Evolutionary conservation across 83 land plant species (phyloP), one percentile per base, ranked within the genome.

Genomic region (Thuja plicata): DNA sequence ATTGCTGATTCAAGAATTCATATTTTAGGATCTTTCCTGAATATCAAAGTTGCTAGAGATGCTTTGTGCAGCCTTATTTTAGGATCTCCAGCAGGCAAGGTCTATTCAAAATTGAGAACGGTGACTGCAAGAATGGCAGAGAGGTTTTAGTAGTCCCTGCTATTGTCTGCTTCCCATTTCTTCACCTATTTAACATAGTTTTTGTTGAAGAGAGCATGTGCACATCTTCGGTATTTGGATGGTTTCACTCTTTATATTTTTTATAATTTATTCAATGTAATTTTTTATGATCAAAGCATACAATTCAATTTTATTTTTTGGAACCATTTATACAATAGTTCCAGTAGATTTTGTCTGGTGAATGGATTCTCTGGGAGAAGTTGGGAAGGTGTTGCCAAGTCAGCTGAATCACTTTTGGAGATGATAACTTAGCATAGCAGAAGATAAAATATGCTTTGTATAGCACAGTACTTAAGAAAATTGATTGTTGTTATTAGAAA

Each of bases 71-170:
- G 96, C 86, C 93, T 98, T 55, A 98, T 98, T 80, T 89, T 98
- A 30, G 99, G 99, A 11, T 96, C 98, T 5, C 99, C 98, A 84
- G 98, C 99, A 86, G 98, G 96, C 34, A 98, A 98, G 90, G 99
- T 98, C 8, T 98, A 98, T 80, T 98, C 99, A 41, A 96, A 96
- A 88, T 91, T 98, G 27, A 94, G 97, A 87, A 90, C 96, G 2
- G 97, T 96, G 10, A 87, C 95, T 32, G 89, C 94, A 45, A 92
- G 98, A 43, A 62, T 96, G 88, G 97, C 96, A 35, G 98, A 96
- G 88, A 94, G 91, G 88, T 96, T 88, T 91, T 94, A 87, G 90
- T 7, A 27, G 48, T 24, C 32, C 32, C 13, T 8, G 34, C 54
- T 27, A 83, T 46, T 46, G 54, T 83, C 8, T 83, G 46, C 6